Evolutionary conservation across 331 rosid species (phyloP).

Genomic region (Quercus lobata): DNA sequence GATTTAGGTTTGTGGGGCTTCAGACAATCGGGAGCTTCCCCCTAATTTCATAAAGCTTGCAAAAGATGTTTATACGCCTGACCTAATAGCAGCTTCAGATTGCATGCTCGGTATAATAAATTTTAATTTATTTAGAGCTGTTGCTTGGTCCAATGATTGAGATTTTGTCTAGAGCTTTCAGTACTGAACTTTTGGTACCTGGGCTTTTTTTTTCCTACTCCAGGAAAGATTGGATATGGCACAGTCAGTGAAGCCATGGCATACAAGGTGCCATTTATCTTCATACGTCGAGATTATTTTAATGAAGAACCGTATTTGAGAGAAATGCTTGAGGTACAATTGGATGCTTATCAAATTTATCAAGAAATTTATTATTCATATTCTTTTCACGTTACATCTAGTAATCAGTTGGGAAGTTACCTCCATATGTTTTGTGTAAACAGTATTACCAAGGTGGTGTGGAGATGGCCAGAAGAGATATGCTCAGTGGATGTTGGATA

Average conservation of each 20-base stretch:
- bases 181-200: too few species aligned
- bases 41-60: conserved; percentile 67
- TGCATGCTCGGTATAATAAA: conserved; percentile 95
- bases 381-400: background rate
- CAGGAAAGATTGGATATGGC: conserved; percentile 94
- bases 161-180: too few species aligned
- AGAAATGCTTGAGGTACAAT: conserved; percentile 84
- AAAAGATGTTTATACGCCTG: conserved; percentile 86
- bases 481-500: conserved; percentile 92
- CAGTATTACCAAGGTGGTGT: conserved; percentile 84
- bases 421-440: background rate
- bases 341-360: background rate
- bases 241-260: conserved; percentile 92
- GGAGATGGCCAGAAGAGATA: conserved; percentile 95
- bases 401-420: background rate
- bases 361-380: background rate
- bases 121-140: background rate
- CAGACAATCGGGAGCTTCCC: conserved; percentile 69
- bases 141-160: too few species aligned
- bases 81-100: conserved; percentile 84
- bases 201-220: background rate
- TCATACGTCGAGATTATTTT: conserved; percentile 94
- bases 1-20: conserved; percentile 87
- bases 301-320: conserved; percentile 92
- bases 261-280: conserved; percentile 81